Conservation (phyloP, 2,329 filamentous ascomycete genomes). For the Ambrosiella beaveri region DNA sequence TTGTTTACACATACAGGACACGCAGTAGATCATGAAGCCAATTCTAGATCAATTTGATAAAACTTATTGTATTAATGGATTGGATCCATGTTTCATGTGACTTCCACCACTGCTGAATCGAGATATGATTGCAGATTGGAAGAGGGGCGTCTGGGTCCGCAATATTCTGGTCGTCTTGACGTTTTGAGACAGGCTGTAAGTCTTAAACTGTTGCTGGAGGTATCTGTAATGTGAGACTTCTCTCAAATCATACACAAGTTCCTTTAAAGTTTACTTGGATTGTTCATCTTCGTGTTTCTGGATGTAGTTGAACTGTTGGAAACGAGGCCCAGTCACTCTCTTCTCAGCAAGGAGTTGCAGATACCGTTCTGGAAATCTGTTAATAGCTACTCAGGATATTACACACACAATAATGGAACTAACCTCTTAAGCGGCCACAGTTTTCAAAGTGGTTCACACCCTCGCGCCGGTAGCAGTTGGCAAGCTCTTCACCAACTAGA, state of each 20-base stretch:
- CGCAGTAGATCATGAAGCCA: too few species aligned
- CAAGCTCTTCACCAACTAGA: constrained; percentile 63
- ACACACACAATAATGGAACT: constrained; percentile 21
- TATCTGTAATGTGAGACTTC: too few species aligned
- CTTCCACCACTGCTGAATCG: too few species aligned
- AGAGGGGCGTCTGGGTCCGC: constrained; percentile 11
- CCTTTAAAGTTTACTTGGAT: background rate
- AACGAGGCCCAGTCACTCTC: constrained; percentile 63
- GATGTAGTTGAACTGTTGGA: constrained; percentile 63
- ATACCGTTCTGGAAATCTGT: constrained; percentile 47
- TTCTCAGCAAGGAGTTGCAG: constrained; percentile 59
- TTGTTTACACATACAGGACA: too few species aligned
- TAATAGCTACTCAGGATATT: background rate
- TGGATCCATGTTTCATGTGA: too few species aligned
- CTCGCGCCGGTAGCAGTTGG: constrained; percentile 71
- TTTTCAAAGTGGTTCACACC: constrained; percentile 82
- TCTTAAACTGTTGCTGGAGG: background rate
- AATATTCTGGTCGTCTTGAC: background rate
- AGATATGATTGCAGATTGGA: background rate
- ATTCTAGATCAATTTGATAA: too few species aligned
- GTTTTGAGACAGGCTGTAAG: background rate
- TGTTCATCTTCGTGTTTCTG: constrained; percentile 28
- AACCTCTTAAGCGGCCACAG: constrained; percentile 66
- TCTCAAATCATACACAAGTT: background rate
- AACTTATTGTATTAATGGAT: too few species aligned